phyloP scores from a whole-genome alignment of 176 grass and related monocot species.

The Rhynchospora breviuscula region DNA sequence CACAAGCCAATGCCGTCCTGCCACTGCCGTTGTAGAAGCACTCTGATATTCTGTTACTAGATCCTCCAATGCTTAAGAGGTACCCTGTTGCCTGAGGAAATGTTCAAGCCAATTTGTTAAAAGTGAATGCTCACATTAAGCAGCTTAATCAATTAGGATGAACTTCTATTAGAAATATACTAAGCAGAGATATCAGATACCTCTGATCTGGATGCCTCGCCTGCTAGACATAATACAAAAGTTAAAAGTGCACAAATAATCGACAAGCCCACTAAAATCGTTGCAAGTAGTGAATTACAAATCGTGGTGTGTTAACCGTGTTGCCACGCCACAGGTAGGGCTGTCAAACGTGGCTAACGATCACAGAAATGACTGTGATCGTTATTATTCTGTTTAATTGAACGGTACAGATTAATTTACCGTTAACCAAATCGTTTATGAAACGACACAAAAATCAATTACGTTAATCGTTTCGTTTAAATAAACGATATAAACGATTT shows the following conservation, averaged over 20 bases:
- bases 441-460: too few relatives aligned
- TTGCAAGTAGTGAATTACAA: too few relatives aligned
- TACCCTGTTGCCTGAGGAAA: conserved; percentile 58
- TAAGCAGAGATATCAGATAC: conserved; percentile 7
- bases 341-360: too few relatives aligned
- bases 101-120: background rate
- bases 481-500: too few relatives aligned
- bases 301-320: too few relatives aligned
- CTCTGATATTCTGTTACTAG: conserved; percentile 28
- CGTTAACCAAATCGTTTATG: too few relatives aligned
- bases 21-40: conserved; percentile 72
- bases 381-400: too few relatives aligned
- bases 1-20: conserved; percentile 44
- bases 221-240: conserved; percentile 86
- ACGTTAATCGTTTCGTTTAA: too few relatives aligned
- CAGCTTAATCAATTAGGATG: background rate
- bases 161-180: background rate
- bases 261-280: conserved; percentile 63
- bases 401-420: too few relatives aligned
- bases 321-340: too few relatives aligned
- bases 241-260: conserved; percentile 60
- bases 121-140: background rate
- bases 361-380: too few relatives aligned
- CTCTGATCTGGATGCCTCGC: conserved; percentile 71
- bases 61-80: conserved; percentile 43